A percentile compares a stretch with the other conserved stretches of the same genome.
phyloP scores from a whole-genome alignment of 495 filamentous ascomycete species.

The Venustampulla echinocandica region DNA sequence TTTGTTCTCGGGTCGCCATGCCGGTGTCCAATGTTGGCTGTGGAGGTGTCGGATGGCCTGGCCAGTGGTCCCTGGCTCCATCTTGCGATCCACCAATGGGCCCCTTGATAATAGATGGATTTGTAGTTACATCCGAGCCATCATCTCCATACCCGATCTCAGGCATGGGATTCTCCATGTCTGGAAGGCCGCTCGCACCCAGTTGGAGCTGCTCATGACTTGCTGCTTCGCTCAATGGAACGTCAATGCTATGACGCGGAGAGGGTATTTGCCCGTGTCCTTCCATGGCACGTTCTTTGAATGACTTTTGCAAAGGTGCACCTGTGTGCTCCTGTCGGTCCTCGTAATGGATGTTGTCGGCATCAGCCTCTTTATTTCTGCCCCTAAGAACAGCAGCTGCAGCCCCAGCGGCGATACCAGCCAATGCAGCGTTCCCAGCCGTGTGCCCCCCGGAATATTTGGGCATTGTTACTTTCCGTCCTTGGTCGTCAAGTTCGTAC shows the following conservation, averaged over 20 bases:
- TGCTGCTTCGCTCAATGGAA: conserved; percentile 49
- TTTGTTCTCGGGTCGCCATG: neutral
- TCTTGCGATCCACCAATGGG: conserved; percentile 37
- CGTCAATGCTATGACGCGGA: conserved; percentile 68
- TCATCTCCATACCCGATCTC: conserved; percentile 49
- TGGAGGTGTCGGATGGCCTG: conserved; percentile 40
- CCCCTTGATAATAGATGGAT: conserved; percentile 51
- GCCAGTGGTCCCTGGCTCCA: conserved; percentile 44
- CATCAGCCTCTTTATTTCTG: conserved; percentile 27
- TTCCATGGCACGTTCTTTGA: conserved; percentile 46
- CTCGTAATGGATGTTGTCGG: conserved; percentile 21
- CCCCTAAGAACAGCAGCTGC: conserved; percentile 37
- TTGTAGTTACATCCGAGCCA: conserved; percentile 61
- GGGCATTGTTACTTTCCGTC: conserved; percentile 39
- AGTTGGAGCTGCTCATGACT: conserved; percentile 49
- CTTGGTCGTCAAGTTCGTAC: conserved; percentile 47
- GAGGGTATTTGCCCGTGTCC: conserved; percentile 44
- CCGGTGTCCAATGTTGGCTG: conserved; percentile 30
- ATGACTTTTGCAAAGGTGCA: conserved; percentile 33
- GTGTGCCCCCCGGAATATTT: conserved; percentile 31
- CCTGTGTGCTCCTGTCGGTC: conserved; percentile 15
- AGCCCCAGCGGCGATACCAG: conserved; percentile 40
- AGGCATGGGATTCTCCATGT: conserved; percentile 52
- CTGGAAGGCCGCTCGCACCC: conserved; percentile 55
- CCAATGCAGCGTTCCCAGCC: conserved; percentile 41